These are phyloP conservation scores for Chlorophyllum brunneum DNA, from an alignment of 768 basidiomycete species.

Conservation along the genomic window DNA sequence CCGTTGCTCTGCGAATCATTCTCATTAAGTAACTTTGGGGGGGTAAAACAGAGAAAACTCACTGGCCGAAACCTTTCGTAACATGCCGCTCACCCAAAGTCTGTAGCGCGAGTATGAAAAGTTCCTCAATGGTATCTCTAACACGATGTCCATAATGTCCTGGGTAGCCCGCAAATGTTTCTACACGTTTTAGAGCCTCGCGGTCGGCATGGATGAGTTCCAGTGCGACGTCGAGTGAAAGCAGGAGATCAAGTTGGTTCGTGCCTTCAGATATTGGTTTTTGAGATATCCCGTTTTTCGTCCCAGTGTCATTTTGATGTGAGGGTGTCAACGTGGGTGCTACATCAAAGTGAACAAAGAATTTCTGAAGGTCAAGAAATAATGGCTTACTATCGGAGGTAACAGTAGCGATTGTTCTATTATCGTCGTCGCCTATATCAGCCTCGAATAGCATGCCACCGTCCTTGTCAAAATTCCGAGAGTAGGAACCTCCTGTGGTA, in stretches of 20 bases:
- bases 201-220: constrained; percentile 92
- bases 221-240: constrained; percentile 88
- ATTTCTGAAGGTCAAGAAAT: neutral
- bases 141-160: constrained; percentile 86
- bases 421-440: constrained; percentile 24
- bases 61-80: constrained; percentile 74
- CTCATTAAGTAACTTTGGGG: constrained; percentile 5
- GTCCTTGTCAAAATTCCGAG: constrained; percentile 33
- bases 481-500: constrained; percentile 26
- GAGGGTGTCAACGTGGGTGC: neutral
- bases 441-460: constrained; percentile 46
- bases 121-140: constrained; percentile 89
- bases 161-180: constrained; percentile 86
- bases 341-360: neutral
- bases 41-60: constrained; percentile 26
- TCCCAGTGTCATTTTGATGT: neutral
- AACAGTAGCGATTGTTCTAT: constrained; percentile 2
- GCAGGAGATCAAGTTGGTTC: constrained; percentile 72
- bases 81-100: constrained; percentile 79
- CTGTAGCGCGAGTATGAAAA: constrained; percentile 82
- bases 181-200: constrained; percentile 86
- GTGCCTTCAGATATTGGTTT: neutral
- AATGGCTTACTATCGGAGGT: constrained; percentile 3
- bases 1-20: constrained; percentile 61
- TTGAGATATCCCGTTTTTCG: constrained; percentile 12